Percentiles rank a stretch among this genome's conserved stretches.
Evolutionary conservation across 2,329 filamentous ascomycete species (phyloP).

Genomic region (Stagonosporopsis cucurbitacearum): DNA sequence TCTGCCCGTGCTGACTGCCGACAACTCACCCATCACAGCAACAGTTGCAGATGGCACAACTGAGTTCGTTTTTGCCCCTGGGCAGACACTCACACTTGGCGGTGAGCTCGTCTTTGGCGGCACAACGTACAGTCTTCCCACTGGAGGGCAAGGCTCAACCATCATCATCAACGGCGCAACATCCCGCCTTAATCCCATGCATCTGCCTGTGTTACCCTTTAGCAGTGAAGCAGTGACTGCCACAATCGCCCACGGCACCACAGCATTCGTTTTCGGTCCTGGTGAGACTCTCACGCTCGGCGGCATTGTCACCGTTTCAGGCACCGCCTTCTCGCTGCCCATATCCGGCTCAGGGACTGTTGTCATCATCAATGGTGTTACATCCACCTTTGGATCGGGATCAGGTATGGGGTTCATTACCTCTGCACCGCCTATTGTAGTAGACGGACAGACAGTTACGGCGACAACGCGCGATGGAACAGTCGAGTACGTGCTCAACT

Average conservation of each 20-base stretch:
- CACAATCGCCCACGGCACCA: slow-evolving; percentile 28
- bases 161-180: slow-evolving; percentile 39
- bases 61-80: slow-evolving; percentile 26
- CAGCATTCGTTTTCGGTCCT: slow-evolving; percentile 33
- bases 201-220: slow-evolving; percentile 24
- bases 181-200: slow-evolving; percentile 23
- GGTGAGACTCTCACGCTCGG: slow-evolving; percentile 39
- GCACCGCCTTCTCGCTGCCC: slow-evolving; percentile 39
- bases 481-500: slow-evolving; percentile 32
- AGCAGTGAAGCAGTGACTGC: slow-evolving; percentile 18
- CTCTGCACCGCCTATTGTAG: slow-evolving; percentile 31
- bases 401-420: slow-evolving; percentile 20
- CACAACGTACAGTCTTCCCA: slow-evolving; percentile 33
- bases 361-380: slow-evolving; percentile 37
- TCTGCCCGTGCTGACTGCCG: slow-evolving; percentile 20
- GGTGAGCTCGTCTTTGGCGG: slow-evolving; percentile 26
- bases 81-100: slow-evolving; percentile 30
- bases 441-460: slow-evolving; percentile 38
- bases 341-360: slow-evolving; percentile 31
- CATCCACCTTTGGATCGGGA: slow-evolving; percentile 26
- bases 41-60: slow-evolving; percentile 24
- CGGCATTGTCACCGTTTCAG: slow-evolving; percentile 33
- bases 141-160: slow-evolving; percentile 24
- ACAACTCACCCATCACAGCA: slow-evolving; percentile 13
- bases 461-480: slow-evolving; percentile 34